These are phyloP conservation scores for Tetraselmis striata DNA, from an alignment of 139 green algal genomes.

Conservation along the genomic window DNA sequence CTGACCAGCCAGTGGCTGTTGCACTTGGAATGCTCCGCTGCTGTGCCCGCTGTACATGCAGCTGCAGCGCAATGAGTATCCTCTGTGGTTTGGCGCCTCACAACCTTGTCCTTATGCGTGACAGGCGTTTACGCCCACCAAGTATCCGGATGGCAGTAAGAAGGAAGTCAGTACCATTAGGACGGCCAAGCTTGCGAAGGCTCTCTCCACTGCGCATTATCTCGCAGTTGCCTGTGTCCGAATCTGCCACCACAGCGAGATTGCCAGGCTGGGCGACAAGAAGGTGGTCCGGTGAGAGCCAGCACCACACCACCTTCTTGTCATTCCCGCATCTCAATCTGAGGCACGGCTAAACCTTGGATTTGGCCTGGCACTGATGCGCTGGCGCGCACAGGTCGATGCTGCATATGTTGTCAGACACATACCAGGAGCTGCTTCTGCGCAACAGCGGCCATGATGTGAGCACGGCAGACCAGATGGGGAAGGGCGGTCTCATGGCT, in stretches of 20 bases:
- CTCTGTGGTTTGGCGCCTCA: not conserved
- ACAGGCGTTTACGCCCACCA: not conserved
- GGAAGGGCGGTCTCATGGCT: not conserved
- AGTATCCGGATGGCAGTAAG: not conserved
- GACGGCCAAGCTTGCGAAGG: not conserved
- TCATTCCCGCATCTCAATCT: too few species aligned
- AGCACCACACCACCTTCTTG: too few species aligned
- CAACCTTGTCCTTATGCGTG: not conserved
- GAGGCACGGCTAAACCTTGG: too few species aligned
- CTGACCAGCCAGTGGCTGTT: too few species aligned
- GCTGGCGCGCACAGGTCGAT: not conserved
- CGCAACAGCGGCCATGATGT: not conserved
- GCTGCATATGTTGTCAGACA: not conserved
- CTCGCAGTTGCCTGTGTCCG: not conserved
- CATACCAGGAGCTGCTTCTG: not conserved
- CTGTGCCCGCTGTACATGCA: not conserved
- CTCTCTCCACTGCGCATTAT: not conserved
- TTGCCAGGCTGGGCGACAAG: not conserved
- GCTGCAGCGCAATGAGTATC: not conserved
- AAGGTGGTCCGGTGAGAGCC: not conserved
- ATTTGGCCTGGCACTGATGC: too few species aligned
- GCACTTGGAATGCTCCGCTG: not conserved
- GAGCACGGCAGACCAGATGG: not conserved
- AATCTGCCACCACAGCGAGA: not conserved
- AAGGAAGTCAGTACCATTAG: not conserved